These are phyloP conservation scores for Physcomitrellopsis africana DNA, from an alignment of 225 moss, liverwort and hornwort species.

Conservation along the genomic window DNA sequence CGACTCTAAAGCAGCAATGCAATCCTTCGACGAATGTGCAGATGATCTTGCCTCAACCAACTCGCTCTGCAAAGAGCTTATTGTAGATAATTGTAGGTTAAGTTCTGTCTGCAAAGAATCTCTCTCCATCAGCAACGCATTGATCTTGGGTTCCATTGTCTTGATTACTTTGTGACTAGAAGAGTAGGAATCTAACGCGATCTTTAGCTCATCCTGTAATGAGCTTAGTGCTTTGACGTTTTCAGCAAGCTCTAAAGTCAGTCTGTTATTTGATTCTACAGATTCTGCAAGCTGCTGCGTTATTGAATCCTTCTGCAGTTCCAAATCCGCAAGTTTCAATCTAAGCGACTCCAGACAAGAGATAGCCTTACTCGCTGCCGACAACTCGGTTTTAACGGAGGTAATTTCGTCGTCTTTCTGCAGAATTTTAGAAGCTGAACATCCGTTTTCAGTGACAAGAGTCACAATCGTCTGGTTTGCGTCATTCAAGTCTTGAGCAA, in stretches of 20 bases:
- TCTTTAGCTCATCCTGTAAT: constrained; percentile 34
- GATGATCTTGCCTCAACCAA: constrained; percentile 26
- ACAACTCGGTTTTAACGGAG: constrained; percentile 25
- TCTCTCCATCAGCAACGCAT: constrained; percentile 30
- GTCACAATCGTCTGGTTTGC: constrained; percentile 12
- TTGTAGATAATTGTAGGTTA: constrained; percentile 16
- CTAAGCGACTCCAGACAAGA: constrained; percentile 27
- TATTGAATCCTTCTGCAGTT: constrained; percentile 25
- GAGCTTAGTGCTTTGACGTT: constrained; percentile 28
- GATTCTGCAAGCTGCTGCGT: constrained; percentile 21
- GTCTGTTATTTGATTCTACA: constrained; percentile 35
- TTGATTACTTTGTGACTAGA: constrained; percentile 32
- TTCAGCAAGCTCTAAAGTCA: constrained; percentile 42
- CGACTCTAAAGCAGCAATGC: constrained; percentile 34
- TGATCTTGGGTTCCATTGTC: constrained; percentile 35
- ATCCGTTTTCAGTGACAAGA: constrained; percentile 18
- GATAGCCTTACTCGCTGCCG: constrained; percentile 18
- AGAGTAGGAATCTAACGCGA: constrained; percentile 31
- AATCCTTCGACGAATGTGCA: constrained; percentile 31
- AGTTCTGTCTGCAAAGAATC: constrained; percentile 34
- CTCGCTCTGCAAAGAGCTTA: constrained; percentile 37
- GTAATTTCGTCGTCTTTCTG: constrained; percentile 33
- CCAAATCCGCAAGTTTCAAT: constrained; percentile 27
- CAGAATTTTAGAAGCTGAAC: constrained; percentile 4
- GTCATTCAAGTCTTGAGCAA: constrained; percentile 25